phyloP scores from a whole-genome alignment of 164 flowering plant species.

The Macadamia integrifolia region DNA sequence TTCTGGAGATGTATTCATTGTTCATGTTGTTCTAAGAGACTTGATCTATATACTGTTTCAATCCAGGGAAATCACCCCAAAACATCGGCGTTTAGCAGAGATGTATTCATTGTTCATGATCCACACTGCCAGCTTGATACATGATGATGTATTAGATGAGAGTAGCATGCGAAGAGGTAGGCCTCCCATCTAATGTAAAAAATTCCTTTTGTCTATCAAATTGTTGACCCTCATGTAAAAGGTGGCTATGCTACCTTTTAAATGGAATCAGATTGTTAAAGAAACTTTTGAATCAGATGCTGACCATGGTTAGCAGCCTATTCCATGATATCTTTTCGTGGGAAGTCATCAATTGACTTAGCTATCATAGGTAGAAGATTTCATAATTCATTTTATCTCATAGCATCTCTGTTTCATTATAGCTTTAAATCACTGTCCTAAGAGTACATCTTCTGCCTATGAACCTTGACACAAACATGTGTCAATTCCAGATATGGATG shows the following conservation, averaged over 20 bases:
- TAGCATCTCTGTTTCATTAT: too few species aligned
- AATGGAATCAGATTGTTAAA: background rate
- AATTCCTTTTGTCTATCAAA: background rate
- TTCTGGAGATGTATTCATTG: background rate
- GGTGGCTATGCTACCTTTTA: background rate
- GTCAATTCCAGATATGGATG: too few species aligned
- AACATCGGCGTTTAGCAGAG: slow-evolving; percentile 93
- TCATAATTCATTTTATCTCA: background rate
- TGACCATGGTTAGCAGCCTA: background rate
- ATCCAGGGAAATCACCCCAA: slow-evolving; percentile 72
- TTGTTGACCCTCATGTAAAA: background rate
- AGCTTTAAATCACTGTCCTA: too few species aligned
- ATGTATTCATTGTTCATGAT: too few species aligned
- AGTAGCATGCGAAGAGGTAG: slow-evolving; percentile 87
- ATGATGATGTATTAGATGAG: slow-evolving; percentile 94
- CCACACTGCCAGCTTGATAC: slow-evolving; percentile 95
- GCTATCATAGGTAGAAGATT: background rate
- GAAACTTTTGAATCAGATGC: background rate
- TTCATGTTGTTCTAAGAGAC: background rate
- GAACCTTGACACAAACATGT: too few species aligned
- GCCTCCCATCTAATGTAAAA: background rate
- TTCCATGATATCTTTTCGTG: too few species aligned
- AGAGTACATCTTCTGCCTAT: too few species aligned
- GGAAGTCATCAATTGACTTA: background rate
- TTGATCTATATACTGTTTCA: slow-evolving; percentile 1